Evolutionary conservation across 768 basidiomycete genomes (phyloP), one percentile per base, ranked within the genome.

Genomic region (Boletus barrowsii): DNA sequence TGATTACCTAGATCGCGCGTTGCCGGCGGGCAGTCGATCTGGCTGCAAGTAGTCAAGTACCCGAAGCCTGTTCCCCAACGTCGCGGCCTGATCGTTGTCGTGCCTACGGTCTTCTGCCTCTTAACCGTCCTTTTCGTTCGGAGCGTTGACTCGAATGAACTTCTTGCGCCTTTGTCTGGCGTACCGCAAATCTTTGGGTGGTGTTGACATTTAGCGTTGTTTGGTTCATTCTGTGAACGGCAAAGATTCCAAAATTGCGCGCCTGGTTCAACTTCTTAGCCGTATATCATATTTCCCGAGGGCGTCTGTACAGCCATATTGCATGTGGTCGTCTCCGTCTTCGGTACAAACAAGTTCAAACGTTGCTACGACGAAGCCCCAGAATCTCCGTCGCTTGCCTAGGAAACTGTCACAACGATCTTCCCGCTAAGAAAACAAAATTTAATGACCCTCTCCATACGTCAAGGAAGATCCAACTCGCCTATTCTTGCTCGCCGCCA

Each of bases 401-500:
- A 67, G 54, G 47, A 39, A 54, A 72, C 56, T 29, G 56, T 63
- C 18, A 58, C 65, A 35, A 72, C 51, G 29, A 73, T 68, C 58
- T 72, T 72, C 46, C 71, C 71, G 14, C 72, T 72, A 39, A 20
- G 24, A 51, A 53, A 45, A 24, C 15, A 48, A 42, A 48, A 20
- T 14, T 45, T 36, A 17, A 26, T 29, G 7, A 22, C 22, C 17
- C 22, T 29, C 26, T 54, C 43, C 22, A 36, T 49, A 40, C 42
- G 1, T 51, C 55, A 42, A 26, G 30, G 3, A 51, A 50, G 49
- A 48, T 48, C 36, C 39, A 46, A 46, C 75, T 67, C 48, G 67
- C 70, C 72, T 77, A 59, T 81, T 86, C 70, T 75, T 79, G 64
- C 93, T 87, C 53, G 75, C 83, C 67, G 88, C 84, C 87, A 98